Evolutionary conservation across 371 early-diverging fungal genomes (phyloP).

Genomic region (Mortierella sp.): DNA sequence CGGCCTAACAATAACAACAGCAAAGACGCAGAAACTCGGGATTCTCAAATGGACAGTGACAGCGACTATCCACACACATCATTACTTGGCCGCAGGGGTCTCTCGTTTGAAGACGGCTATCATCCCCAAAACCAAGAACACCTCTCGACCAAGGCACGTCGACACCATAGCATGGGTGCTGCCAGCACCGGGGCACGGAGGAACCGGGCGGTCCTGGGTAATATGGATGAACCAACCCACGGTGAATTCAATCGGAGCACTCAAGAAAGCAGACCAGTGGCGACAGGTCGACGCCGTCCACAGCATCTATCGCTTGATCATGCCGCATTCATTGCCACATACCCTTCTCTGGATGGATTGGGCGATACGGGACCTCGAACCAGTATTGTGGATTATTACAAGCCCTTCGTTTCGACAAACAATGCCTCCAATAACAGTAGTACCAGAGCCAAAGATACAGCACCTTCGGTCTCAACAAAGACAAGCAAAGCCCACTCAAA

Average conservation of each 20-base stretch:
- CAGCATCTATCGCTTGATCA: slow-evolving; percentile 33
- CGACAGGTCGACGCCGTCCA: slow-evolving; percentile 18
- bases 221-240: slow-evolving; percentile 5
- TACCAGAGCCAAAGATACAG: too few species aligned
- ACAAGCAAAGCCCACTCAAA: neutral
- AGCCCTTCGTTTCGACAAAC: neutral
- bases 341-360: slow-evolving; percentile 43
- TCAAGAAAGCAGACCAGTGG: neutral
- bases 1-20: slow-evolving; percentile 18
- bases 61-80: slow-evolving; percentile 15
- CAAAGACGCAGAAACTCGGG: neutral
- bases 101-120: slow-evolving; percentile 32
- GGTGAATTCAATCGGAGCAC: slow-evolving; percentile 4
- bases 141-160: slow-evolving; percentile 19
- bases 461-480: neutral
- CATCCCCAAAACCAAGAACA: neutral
- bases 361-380: slow-evolving; percentile 23
- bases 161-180: slow-evolving; percentile 35
- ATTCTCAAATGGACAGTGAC: neutral
- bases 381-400: slow-evolving; percentile 19
- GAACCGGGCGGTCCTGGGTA: neutral
- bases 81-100: neutral
- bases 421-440: neutral
- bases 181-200: neutral
- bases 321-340: slow-evolving; percentile 38